Base-by-base conservation (phyloP, 2,329 filamentous ascomycete species). In the Cladosporium halotolerans region DNA sequence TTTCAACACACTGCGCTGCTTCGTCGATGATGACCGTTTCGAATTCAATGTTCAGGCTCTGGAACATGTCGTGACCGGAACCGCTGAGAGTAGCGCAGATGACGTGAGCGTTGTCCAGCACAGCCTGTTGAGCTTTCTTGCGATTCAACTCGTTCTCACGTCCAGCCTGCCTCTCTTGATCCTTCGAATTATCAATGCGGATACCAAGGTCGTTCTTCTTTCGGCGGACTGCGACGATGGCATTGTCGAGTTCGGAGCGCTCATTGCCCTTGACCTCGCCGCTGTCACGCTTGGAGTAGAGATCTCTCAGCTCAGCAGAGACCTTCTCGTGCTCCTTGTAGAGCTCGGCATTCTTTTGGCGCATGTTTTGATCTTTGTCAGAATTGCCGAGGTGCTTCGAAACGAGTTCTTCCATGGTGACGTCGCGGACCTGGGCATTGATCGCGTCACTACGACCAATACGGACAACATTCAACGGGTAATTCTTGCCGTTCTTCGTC, bases 11-110 rank as follows among this genome's bases (percentile, higher is more conserved):
- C 77, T 99, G 93, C 13, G 93, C 93, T 3, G 93, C 93, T 73
- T 99, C 93, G 64, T 99, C 93, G 58, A 99, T 96, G 62, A 99
- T 88, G 60, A 99, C 93, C 0, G 93, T 97, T 72, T 99, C 93
- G 61, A 99, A 99, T 69, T 99, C 93, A 48, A 99, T 89, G 63
- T 88, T 91, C 53, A 99, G 74, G 62, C 86, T 87, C 70, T 92
- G 89, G 74, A 99, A 96, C 84, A 97, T 95, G 61, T 99, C 93
- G 65, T 99, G 95, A 3, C 93, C 93, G 69, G 87, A 92, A 63
- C 92, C 93, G 69, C 91, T 96, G 46, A 99, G 82, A 0, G 93
- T 99, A 40, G 92, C 88, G 70, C 93, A 99, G 31, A 99, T 83
- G 48, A 99, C 87, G 71, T 99, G 89, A 2, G 93, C 89, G 19